Base-by-base conservation (phyloP, 352 stramenopile genomes). In the Peronospora destructor region DNA sequence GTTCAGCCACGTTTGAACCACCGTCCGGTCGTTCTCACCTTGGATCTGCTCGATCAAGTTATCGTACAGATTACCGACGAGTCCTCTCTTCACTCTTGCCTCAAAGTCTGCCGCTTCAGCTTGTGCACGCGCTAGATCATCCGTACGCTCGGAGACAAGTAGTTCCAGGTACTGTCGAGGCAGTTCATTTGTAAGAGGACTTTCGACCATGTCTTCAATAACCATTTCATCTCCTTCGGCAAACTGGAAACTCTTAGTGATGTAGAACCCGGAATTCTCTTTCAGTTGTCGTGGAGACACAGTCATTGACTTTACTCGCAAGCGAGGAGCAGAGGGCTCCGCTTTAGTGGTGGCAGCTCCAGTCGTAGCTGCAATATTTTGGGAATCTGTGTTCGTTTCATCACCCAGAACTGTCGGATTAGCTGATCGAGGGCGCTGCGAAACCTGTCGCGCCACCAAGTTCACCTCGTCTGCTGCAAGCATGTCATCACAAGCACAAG, bases 31-130 rank as follows among this genome's bases (percentile, higher is more conserved):
- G 42, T 89, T 89, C 49, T 89, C 77, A 11, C 73, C 73, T 54
- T 84, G 81, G 33, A 93, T 90, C 50, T 93, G 82, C 48, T 93
- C 79, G 26, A 93, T 93, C 29, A 90, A 58, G 40, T 90, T 90
- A 68, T 88, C 78, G 48, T 87, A 92, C 7, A 84, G 36, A 25
- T 72, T 73, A 16, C 59, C 66, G 13, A 84, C 58, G 32, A 91
- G 53, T 11, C 76, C 80, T 29, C 59, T 82, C 36, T 80, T 84
- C 50, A 72, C 78, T 47, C 73, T 82, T 5, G 80, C 66, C 19
- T 87, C 75, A 50, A 83, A 91, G 11, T 43, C 67, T 9, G 44
- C 46, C 8, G 84, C 64, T 40, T 89, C 73, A 11, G 57, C 45
- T 29, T 79, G 63, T n/a, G 79, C 73, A 30, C 56, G 63, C 1